phyloP scores from a whole-genome alignment of 306 rosid genomes.

The Phaseolus lunatus region DNA sequence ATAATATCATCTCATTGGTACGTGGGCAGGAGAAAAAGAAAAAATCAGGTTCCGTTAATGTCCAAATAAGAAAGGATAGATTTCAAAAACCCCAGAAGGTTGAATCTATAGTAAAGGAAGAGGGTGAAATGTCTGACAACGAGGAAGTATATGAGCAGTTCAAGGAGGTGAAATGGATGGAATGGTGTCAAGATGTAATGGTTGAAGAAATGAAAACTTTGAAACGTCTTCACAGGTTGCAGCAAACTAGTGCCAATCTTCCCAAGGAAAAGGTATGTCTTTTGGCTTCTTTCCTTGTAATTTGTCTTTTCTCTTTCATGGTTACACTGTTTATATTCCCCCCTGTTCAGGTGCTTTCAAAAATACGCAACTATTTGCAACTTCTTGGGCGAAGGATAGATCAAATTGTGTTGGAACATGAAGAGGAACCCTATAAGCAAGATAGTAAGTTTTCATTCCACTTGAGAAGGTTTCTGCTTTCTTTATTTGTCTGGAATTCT shows the following conservation, averaged over 20 bases:
- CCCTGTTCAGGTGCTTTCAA: slow-evolving; percentile 77
- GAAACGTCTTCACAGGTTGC: slow-evolving; percentile 88
- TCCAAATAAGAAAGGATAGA: slow-evolving; percentile 64
- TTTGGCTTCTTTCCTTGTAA: slow-evolving; percentile 13
- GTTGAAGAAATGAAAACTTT: slow-evolving; percentile 80
- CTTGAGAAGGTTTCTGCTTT: slow-evolving; percentile 19
- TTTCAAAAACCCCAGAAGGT: slow-evolving; percentile 67
- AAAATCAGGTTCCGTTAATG: slow-evolving; percentile 61
- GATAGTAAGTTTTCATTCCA: slow-evolving; percentile 73
- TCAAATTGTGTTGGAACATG: slow-evolving; percentile 81
- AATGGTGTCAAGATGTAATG: slow-evolving; percentile 99
- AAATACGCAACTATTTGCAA: slow-evolving; percentile 89
- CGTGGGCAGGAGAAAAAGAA: slow-evolving; percentile 72
- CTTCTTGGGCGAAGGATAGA: slow-evolving; percentile 97
- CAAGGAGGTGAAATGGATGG: slow-evolving; percentile 99
- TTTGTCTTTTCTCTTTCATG: background rate
- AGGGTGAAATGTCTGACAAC: slow-evolving; percentile 98
- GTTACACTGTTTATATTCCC: slow-evolving; percentile 22
- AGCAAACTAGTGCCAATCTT: slow-evolving; percentile 89
- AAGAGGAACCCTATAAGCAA: slow-evolving; percentile 84
- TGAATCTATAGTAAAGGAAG: slow-evolving; percentile 91
- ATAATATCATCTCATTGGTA: slow-evolving; percentile 50
- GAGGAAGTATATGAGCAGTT: slow-evolving; percentile 98
- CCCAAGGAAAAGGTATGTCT: slow-evolving; percentile 85
- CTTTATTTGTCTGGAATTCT: background rate